Base-by-base conservation (phyloP, 352 stramenopile species). In the Pythium inflatum region DNA sequence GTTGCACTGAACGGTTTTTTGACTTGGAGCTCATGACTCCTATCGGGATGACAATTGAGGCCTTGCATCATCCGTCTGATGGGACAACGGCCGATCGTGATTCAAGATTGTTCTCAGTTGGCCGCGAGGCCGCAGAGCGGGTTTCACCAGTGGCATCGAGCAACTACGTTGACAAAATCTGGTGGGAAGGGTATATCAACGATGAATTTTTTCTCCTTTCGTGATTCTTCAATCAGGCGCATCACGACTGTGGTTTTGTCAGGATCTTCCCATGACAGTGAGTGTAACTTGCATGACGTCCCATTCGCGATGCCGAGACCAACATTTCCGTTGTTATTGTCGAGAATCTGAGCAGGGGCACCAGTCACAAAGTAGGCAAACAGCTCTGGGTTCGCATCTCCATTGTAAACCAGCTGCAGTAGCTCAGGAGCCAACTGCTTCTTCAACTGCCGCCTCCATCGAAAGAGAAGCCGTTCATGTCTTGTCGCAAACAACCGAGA, bases 291-390 rank as follows among this genome's bases (percentile, higher is more conserved):
- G 40, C 70, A 72, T 16, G 43, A n/a, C n/a, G 65, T 24, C 11
- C 40, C 40, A 48, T 48, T 48, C 18, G 40, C 40, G 18, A 48
- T 22, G 18, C 40, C 11, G 5, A 58, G 38, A 0, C 12, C 12
- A 6, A 71, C 55, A 50, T 66, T 71, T 4, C 65, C 56, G 22
- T 62, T 71, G 5, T 22, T 30, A 27, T 71, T 71, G 54, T 71
- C 65, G 2, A 71, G 49, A 14, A 71, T 58, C 62, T 71, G 57
- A 20, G 46, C 48, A 28, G 48, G 0, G 28, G 20, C 55, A 31
- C 41, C 57, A 20, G 27, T 28, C 5, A 58, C 31, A 30, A 66
- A 71, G n/a, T 66, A 71, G 3, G 34, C 65, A 22, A 71, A 71
- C n/a, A 71, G 31, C 24, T 48, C n/a, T 27, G 65, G 65, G 1